Evolutionary conservation across 2,329 filamentous ascomycete genomes (phyloP).

Genomic region (Allantophomopsis lycopodina): DNA sequence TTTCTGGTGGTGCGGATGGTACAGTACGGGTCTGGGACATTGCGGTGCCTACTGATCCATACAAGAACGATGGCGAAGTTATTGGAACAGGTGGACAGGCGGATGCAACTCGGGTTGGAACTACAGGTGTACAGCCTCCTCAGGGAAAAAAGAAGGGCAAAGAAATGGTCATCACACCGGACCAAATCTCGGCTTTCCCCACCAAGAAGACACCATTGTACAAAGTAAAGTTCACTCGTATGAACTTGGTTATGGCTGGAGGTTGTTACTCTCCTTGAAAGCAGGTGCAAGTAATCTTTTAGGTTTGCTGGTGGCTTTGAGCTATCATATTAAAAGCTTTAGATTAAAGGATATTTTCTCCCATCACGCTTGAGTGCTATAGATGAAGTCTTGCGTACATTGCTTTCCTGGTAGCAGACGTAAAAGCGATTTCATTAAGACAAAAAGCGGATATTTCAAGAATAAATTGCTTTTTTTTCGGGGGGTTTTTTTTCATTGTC

Average conservation of each 20-base stretch:
- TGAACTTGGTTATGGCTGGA: slow-evolving; percentile 85
- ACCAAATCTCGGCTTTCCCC: slow-evolving; percentile 88
- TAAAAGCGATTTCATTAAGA: no score
- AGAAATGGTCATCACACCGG: slow-evolving; percentile 78
- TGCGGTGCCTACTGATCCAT: slow-evolving; percentile 52
- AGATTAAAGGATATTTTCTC: no score
- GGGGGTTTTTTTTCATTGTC: no score
- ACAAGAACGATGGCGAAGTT: slow-evolving; percentile 31
- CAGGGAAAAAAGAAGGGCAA: slow-evolving; percentile 65
- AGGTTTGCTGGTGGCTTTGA: no score
- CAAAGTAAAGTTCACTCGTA: slow-evolving; percentile 84
- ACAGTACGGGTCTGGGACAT: slow-evolving; percentile 95
- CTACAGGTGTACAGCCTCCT: slow-evolving; percentile 16
- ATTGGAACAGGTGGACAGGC: slow-evolving; percentile 27
- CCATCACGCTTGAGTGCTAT: no score
- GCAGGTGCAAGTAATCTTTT: slow-evolving; percentile 5
- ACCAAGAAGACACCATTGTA: slow-evolving; percentile 95
- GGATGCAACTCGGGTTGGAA: slow-evolving; percentile 36
- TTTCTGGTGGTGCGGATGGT: slow-evolving; percentile 81
- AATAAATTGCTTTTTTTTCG: no score
- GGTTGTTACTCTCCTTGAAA: slow-evolving; percentile 39
- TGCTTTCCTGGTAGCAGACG: no score
- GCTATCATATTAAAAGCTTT: no score
- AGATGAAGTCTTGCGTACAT: no score
- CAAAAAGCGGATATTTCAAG: no score